Evolutionary conservation across 225 moss, liverwort and hornwort species (phyloP).

Genomic region (Polytrichum commune): DNA sequence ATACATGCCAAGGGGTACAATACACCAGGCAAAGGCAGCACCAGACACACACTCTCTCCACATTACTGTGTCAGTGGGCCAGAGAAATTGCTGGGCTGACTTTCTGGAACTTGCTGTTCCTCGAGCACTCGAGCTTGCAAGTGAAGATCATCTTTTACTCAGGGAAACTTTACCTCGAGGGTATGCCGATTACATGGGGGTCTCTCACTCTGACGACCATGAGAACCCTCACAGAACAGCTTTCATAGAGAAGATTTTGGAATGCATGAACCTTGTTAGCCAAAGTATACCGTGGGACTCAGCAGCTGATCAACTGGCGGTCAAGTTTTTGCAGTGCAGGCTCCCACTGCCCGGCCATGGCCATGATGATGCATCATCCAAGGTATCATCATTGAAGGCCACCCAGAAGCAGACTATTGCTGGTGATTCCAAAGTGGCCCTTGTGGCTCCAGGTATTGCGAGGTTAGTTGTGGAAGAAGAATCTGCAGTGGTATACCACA

Average conservation of each 20-base stretch:
- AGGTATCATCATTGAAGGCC: background rate
- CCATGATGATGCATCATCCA: constrained; percentile 12
- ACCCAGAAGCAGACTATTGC: constrained; percentile 15
- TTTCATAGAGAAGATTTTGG: constrained; percentile 71
- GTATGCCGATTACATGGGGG: constrained; percentile 85
- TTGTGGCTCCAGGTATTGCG: constrained; percentile 80
- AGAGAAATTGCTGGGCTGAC: constrained; percentile 94
- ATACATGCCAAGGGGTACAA: constrained; percentile 97
- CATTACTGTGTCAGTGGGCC: constrained; percentile 91
- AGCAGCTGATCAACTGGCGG: constrained; percentile 86
- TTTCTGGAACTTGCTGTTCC: constrained; percentile 88
- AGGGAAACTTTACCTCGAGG: constrained; percentile 75
- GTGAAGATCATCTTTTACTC: constrained; percentile 73
- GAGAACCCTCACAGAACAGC: constrained; percentile 62
- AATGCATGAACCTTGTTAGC: constrained; percentile 80
- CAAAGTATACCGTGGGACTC: constrained; percentile 97
- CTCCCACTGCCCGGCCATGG: constrained; percentile 56
- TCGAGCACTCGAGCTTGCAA: constrained; percentile 84
- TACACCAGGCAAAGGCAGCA: constrained; percentile 86
- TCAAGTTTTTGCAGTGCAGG: constrained; percentile 78
- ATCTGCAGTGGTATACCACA: constrained; percentile 80
- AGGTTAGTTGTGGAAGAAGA: constrained; percentile 86
- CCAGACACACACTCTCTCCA: constrained; percentile 73
- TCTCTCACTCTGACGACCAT: constrained; percentile 74
- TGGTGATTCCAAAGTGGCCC: constrained; percentile 54